Percentiles rank a stretch among this genome's conserved stretches.
Conservation (phyloP, 163 green algal species). For the Prototheca wickerhamii region DNA sequence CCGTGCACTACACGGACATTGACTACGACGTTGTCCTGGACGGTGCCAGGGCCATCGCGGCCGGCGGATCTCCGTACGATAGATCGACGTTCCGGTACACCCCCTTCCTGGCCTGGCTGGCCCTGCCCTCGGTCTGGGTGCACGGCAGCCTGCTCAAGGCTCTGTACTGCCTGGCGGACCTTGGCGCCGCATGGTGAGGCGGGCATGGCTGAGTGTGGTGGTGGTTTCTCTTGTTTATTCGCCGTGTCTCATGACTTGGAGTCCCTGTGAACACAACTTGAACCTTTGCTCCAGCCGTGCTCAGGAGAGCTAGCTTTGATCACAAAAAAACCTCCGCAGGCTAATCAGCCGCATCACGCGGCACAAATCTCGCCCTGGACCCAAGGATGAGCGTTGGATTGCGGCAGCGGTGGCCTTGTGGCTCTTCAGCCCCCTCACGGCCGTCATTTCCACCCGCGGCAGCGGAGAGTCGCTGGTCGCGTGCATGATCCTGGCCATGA, state of each 20-base stretch:
- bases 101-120: conserved; percentile 70
- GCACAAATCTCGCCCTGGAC: neutral
- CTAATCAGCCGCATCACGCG: conserved; percentile 31
- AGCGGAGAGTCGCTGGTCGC: conserved; percentile 73
- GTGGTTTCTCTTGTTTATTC: neutral
- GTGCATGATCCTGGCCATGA: conserved; percentile 58
- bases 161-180: conserved; percentile 63
- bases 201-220: too few species aligned
- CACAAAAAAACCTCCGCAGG: neutral
- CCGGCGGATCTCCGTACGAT: conserved; percentile 49
- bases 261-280: neutral
- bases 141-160: conserved; percentile 67
- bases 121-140: conserved; percentile 77
- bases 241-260: neutral
- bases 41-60: conserved; percentile 25
- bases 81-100: conserved; percentile 82
- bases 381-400: neutral
- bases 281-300: conserved; percentile 1
- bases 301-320: neutral
- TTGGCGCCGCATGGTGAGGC: conserved; percentile 43
- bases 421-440: conserved; percentile 92
- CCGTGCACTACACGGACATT: conserved; percentile 94
- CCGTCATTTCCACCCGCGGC: conserved; percentile 81
- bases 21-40: conserved; percentile 73
- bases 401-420: conserved; percentile 60